Evolutionary conservation across 192 early-diverging fungal species (phyloP), one percentile per base, ranked within the genome.

Genomic region (Obelidium mucronatum): DNA sequence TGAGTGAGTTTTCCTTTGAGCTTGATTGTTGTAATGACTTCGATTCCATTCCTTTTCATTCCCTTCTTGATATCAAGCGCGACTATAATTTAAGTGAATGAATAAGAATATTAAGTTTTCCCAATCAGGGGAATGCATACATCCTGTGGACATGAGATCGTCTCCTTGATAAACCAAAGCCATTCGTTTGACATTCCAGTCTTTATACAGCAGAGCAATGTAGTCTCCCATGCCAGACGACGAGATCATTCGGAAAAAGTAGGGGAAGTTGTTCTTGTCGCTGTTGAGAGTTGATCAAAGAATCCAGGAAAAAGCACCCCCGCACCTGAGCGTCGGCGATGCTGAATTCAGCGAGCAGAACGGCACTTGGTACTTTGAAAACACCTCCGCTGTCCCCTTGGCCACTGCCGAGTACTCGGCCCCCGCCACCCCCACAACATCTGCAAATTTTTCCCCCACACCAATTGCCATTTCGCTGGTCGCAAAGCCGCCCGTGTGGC

Each of bases 341-440:
- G n/a, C n/a, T n/a, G n/a, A n/a, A n/a, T n/a, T n/a, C n/a, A n/a
- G n/a, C n/a, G n/a, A n/a, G n/a, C n/a, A n/a, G n/a, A n/a, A n/a
- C n/a, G n/a, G n/a, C 8, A 58, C 55, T 8, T 58, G 0, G 30
- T 28, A 58, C 22, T 22, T 31, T 58, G 17, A 11, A 0, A 58
- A 31, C 17, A 58, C 30, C 55, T 58, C 55, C 22, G 55, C 8
- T 58, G 55, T 58, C 17, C 13, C 55, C 55, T 58, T 58, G 22
- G 55, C 55, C 8, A 58, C 55, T 6, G 55, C 8, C 6, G 13
- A 22, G 30, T 58, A 58, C 26, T 58, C 17, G 6, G 5, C 40
- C 19, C 66, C 66, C 15, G 40, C 30, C 19, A 67, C 37, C 22
- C 22, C 66, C 26, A 67, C 24, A 3, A 67, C 66, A 51, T 51